Evolutionary conservation across 163 green algal species (phyloP).

Genomic region (Scenedesmus sp.): DNA sequence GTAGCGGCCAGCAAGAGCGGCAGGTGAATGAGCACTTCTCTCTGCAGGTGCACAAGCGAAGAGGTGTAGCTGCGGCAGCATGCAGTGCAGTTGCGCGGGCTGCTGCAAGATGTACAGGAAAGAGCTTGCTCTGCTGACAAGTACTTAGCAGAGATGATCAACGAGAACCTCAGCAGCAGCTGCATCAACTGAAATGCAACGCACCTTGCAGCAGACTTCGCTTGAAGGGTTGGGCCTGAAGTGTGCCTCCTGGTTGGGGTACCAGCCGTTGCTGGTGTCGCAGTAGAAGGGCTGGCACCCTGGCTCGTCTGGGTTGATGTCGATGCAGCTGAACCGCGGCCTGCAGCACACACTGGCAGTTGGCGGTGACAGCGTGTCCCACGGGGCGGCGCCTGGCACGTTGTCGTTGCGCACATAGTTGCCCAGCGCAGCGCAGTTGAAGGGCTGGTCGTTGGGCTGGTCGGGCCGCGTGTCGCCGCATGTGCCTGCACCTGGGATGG

Average conservation of each 20-base stretch:
- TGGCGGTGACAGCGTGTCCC: not conserved
- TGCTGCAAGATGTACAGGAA: too few species aligned
- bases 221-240: not conserved
- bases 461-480: not conserved
- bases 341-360: not conserved
- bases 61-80: too few species aligned
- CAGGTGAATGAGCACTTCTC: not conserved
- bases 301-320: not conserved
- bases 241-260: not conserved
- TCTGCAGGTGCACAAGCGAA: too few species aligned
- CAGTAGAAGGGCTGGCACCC: conserved; percentile 4
- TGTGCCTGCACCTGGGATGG: not conserved
- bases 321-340: not conserved
- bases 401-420: not conserved
- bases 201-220: not conserved
- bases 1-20: not conserved
- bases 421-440: not conserved
- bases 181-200: not conserved
- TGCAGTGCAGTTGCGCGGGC: too few species aligned
- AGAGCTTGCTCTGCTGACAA: not conserved
- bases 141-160: not conserved
- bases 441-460: not conserved
- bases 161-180: not conserved
- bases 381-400: not conserved
- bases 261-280: not conserved